Evolutionary conservation across 352 stramenopile species (phyloP).

Genomic region (Phytophthora sp.): DNA sequence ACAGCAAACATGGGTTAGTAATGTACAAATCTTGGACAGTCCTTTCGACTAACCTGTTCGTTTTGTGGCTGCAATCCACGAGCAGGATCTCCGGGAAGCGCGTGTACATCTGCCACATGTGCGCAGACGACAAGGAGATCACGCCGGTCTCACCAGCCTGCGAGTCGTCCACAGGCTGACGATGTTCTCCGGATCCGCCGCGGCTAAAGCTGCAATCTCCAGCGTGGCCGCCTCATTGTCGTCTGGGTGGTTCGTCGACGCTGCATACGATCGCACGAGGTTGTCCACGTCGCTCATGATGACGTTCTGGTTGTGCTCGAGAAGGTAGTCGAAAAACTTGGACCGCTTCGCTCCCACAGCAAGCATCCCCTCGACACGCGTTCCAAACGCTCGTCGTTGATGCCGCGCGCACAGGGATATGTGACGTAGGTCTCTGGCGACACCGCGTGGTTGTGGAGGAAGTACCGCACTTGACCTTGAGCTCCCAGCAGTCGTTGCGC

Average conservation of each 20-base stretch:
- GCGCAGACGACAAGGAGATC: constrained; percentile 1
- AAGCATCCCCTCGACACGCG: constrained; percentile 16
- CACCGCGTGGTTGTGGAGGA: neutral
- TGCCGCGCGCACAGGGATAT: neutral
- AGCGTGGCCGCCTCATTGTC: constrained; percentile 12
- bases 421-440: neutral
- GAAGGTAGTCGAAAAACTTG: constrained; percentile 17
- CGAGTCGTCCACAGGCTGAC: neutral
- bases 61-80: constrained; percentile 24
- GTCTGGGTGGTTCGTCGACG: neutral
- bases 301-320: constrained; percentile 29
- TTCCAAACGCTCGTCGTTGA: neutral
- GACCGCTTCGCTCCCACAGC: constrained; percentile 1
- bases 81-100: constrained; percentile 21
- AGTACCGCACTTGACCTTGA: neutral
- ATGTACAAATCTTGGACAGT: neutral
- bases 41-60: constrained; percentile 6
- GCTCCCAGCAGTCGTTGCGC: neutral
- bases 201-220: neutral
- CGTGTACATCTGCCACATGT: constrained; percentile 11
- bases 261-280: neutral
- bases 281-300: constrained; percentile 25
- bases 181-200: constrained; percentile 8
- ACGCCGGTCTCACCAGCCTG: constrained; percentile 9
- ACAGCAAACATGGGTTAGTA: neutral